A percentile compares a stretch with the other conserved stretches of the same genome.
These are phyloP conservation scores for Spencermartinsiella ligniputridi DNA, from an alignment of 1,139 yeast species.

Conservation along the genomic window DNA sequence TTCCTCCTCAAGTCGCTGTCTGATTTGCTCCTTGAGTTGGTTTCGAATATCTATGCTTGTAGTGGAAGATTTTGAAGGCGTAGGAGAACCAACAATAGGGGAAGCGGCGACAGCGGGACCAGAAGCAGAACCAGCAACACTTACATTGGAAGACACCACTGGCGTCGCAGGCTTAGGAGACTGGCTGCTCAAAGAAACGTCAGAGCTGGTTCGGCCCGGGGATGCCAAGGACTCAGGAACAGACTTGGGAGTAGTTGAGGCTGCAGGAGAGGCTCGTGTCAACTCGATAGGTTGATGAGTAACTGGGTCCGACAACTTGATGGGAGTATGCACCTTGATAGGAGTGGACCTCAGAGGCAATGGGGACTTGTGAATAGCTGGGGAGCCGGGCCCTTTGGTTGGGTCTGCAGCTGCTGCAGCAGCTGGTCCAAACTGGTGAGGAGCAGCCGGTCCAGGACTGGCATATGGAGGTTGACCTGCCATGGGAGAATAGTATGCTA, in stretches of 20 bases:
- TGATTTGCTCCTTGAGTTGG: conserved; percentile 25
- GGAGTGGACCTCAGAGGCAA: conserved; percentile 10
- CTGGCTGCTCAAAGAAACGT: conserved; percentile 8
- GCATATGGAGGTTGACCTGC: not conserved
- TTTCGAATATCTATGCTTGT: conserved; percentile 16
- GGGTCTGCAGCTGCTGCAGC: conserved; percentile 9
- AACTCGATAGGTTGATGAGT: conserved; percentile 28
- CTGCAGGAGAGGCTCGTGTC: conserved; percentile 7
- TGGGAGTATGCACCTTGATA: conserved; percentile 22
- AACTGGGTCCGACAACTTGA: conserved; percentile 27
- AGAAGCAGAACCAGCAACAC: conserved; percentile 1
- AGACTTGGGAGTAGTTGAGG: conserved; percentile 9
- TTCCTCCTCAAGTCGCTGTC: conserved; percentile 19
- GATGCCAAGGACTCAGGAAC: conserved; percentile 10
- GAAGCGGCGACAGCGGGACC: conserved; percentile 9
- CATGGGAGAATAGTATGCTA: conserved; percentile 6
- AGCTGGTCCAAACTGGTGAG: conserved; percentile 3
- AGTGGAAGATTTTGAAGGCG: conserved; percentile 10
- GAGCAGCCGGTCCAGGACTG: conserved; percentile 1
- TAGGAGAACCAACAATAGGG: conserved; percentile 8
- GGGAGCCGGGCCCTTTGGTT: conserved; percentile 7
- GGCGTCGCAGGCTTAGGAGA: conserved; percentile 12
- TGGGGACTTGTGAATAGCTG: conserved; percentile 10
- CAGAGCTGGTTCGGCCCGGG: conserved; percentile 5
- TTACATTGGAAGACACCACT: conserved; percentile 3